Conservation (phyloP, 495 filamentous ascomycete species). For the Pseudevernia furfuracea region DNA sequence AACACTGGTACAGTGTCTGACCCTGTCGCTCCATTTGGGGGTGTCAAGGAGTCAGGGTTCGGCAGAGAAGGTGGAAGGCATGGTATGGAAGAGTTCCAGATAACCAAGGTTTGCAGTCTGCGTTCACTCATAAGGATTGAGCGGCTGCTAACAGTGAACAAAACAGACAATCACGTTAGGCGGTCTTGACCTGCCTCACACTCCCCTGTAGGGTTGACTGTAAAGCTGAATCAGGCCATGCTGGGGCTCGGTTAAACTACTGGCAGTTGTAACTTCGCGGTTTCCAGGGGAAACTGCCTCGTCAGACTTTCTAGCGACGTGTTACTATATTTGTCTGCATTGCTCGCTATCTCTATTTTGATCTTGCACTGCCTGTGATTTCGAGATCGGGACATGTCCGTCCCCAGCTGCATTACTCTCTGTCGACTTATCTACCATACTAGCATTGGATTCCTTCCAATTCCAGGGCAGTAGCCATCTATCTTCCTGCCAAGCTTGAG, state of each 20-base stretch:
- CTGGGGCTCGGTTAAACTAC: not conserved
- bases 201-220: not conserved
- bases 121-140: not conserved
- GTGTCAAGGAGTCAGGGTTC: conserved; percentile 49
- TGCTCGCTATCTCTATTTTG: not conserved
- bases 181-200: not conserved
- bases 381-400: not conserved
- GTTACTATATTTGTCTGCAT: not conserved
- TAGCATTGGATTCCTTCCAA: not conserved
- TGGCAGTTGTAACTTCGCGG: not conserved
- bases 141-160: not conserved
- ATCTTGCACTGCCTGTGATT: not conserved
- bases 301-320: not conserved
- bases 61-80: conserved; percentile 46
- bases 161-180: not conserved
- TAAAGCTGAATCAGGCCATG: not conserved
- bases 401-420: not conserved
- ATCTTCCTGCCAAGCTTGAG: conserved; percentile 16
- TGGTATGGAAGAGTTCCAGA: conserved; percentile 44
- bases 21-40: conserved; percentile 42
- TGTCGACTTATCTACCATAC: not conserved
- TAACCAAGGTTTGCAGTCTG: conserved; percentile 31
- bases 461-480: not conserved
- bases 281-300: not conserved
- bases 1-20: conserved; percentile 33